Evolutionary conservation across 2,329 filamentous ascomycete species (phyloP).

Genomic region (Colletotrichum higginsianum): DNA sequence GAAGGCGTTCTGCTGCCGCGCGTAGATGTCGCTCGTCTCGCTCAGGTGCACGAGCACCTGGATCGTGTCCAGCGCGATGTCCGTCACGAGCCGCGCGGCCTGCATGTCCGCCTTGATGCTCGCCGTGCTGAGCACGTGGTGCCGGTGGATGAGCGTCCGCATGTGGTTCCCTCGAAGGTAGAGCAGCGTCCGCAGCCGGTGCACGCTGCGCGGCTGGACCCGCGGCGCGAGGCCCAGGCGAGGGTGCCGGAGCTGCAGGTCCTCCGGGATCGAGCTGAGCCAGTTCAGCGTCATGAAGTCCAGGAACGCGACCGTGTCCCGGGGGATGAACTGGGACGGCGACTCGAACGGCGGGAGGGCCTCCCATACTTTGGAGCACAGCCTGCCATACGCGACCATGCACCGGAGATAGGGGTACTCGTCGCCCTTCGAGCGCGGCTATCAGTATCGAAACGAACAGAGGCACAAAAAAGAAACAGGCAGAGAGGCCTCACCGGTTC

Average conservation of each 20-base stretch:
- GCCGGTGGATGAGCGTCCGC: slow-evolving; percentile 60
- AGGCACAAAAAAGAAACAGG: neutral
- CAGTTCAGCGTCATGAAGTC: slow-evolving; percentile 61
- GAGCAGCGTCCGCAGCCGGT: slow-evolving; percentile 58
- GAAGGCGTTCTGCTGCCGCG: slow-evolving; percentile 56
- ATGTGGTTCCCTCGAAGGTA: slow-evolving; percentile 63
- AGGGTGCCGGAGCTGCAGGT: slow-evolving; percentile 56
- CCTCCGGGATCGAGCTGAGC: slow-evolving; percentile 60
- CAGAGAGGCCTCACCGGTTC: slow-evolving; percentile 52
- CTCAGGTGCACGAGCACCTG: slow-evolving; percentile 56
- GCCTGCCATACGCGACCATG: slow-evolving; percentile 63
- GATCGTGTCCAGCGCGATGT: slow-evolving; percentile 52
- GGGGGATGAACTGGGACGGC: slow-evolving; percentile 49
- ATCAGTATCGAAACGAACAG: no score
- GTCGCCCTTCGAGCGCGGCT: slow-evolving; percentile 45
- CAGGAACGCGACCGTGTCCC: slow-evolving; percentile 56
- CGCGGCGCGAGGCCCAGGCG: slow-evolving; percentile 52
- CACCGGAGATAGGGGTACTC: slow-evolving; percentile 60
- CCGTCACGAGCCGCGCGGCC: slow-evolving; percentile 57
- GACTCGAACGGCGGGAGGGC: slow-evolving; percentile 57
- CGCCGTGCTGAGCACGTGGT: slow-evolving; percentile 56
- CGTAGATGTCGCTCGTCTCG: slow-evolving; percentile 54
- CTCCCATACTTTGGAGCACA: slow-evolving; percentile 63
- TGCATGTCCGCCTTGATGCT: slow-evolving; percentile 54
- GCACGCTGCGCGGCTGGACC: slow-evolving; percentile 54